Evolutionary conservation across 2,329 filamentous ascomycete genomes (phyloP).

Genomic region (Penicillium sp.): DNA sequence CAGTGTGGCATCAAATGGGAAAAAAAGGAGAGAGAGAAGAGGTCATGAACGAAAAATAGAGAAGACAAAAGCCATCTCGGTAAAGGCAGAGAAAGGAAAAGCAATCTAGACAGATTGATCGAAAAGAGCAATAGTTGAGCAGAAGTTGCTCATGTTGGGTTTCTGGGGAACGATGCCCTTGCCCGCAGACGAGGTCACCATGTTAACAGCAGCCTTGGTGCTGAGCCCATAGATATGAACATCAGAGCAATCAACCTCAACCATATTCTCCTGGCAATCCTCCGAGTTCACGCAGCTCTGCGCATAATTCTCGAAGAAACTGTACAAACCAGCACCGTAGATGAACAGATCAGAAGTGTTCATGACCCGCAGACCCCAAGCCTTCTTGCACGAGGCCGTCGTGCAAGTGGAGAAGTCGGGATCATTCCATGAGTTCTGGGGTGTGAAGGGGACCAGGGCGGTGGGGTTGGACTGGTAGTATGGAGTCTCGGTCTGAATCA

Average conservation of each 20-base stretch:
- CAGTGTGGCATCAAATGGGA: neutral
- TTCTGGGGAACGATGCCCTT: conserved; percentile 39
- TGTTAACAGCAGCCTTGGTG: conserved; percentile 74
- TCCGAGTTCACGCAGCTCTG: conserved; percentile 68
- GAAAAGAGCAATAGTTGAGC: conserved; percentile 49
- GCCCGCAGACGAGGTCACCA: conserved; percentile 58
- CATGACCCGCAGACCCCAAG: conserved; percentile 73
- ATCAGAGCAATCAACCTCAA: conserved; percentile 67
- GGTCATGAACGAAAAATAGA: neutral
- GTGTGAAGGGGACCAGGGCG: conserved; percentile 55
- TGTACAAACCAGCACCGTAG: conserved; percentile 76
- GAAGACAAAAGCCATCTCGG: neutral
- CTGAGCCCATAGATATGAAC: conserved; percentile 69
- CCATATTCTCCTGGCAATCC: conserved; percentile 77
- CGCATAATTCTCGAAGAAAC: conserved; percentile 80
- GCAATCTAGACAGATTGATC: conserved; percentile 31
- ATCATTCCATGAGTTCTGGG: conserved; percentile 49
- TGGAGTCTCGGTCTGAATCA: conserved; percentile 88
- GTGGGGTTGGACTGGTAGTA: conserved; percentile 82
- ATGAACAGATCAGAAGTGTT: conserved; percentile 68
- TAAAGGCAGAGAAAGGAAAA: neutral
- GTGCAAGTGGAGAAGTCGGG: conserved; percentile 67
- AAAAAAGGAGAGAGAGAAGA: neutral
- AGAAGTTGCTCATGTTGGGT: conserved; percentile 47
- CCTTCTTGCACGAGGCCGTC: conserved; percentile 64